Evolutionary conservation across 2,329 filamentous ascomycete species (phyloP).

Genomic region (Aspergillus sp.): DNA sequence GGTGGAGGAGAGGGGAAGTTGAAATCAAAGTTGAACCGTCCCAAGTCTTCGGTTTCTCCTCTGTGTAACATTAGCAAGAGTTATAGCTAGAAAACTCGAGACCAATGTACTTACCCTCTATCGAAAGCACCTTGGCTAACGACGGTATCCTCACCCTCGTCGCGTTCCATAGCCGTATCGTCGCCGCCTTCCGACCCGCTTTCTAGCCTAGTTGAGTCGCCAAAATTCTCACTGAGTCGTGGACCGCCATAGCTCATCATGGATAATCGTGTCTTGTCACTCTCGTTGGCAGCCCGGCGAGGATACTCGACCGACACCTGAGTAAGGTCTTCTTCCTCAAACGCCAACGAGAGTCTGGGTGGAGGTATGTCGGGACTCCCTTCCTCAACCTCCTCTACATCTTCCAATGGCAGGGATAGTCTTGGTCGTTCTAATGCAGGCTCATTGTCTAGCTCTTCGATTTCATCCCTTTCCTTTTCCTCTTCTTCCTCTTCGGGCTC

Average conservation of each 20-base stretch:
- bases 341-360: conserved; percentile 34
- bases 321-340: conserved; percentile 45
- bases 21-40: conserved; percentile 38
- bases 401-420: conserved; percentile 44
- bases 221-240: conserved; percentile 49
- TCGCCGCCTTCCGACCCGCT: conserved; percentile 37
- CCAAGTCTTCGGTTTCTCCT: conserved; percentile 40
- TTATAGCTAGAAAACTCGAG: background rate
- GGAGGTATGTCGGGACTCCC: conserved; percentile 30
- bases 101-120: conserved; percentile 25
- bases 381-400: conserved; percentile 40
- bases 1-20: conserved; percentile 34
- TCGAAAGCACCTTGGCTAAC: conserved; percentile 35
- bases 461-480: conserved; percentile 25
- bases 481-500: conserved; percentile 10
- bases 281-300: conserved; percentile 34
- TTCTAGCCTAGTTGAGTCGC: conserved; percentile 42
- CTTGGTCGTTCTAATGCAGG: conserved; percentile 39
- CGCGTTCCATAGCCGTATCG: conserved; percentile 32
- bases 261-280: conserved; percentile 33
- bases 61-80: conserved; percentile 16
- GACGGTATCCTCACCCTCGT: conserved; percentile 34
- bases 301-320: conserved; percentile 39
- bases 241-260: conserved; percentile 40
- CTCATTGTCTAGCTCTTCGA: conserved; percentile 46